Percentiles rank a stretch among this genome's conserved stretches.
Conservation (phyloP, 345 rosid species). For the Lepidium aucheri region DNA sequence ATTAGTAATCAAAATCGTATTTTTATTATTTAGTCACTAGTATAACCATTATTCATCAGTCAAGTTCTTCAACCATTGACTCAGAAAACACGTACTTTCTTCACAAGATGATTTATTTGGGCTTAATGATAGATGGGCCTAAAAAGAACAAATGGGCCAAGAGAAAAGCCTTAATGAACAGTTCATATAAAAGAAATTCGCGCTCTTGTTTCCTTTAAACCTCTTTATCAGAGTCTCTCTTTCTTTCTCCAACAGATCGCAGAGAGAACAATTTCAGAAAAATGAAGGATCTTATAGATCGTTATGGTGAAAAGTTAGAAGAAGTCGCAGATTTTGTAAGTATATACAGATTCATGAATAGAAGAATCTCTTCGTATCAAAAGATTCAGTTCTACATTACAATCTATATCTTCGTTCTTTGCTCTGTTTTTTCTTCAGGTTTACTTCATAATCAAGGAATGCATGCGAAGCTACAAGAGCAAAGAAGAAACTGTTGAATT, state of each 20-base stretch:
- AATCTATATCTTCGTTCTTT: neutral
- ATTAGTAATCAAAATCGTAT: too few relatives aligned
- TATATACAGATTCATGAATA: neutral
- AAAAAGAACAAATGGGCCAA: too few relatives aligned
- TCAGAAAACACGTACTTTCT: too few relatives aligned
- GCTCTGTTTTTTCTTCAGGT: neutral
- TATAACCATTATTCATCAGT: too few relatives aligned
- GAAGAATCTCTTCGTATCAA: neutral
- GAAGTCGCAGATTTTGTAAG: neutral
- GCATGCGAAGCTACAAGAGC: neutral
- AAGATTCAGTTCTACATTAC: neutral
- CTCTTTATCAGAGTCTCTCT: neutral
- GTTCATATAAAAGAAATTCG: too few relatives aligned
- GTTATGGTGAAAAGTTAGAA: neutral
- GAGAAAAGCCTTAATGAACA: too few relatives aligned
- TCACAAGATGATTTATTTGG: too few relatives aligned
- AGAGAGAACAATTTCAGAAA: neutral
- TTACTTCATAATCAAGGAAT: neutral
- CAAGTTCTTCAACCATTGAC: too few relatives aligned
- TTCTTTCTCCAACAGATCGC: neutral
- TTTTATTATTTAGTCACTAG: too few relatives aligned
- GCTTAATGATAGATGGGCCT: too few relatives aligned
- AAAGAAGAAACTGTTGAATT: neutral
- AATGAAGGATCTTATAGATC: neutral
- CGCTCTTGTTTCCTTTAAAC: neutral